These are phyloP conservation scores for Syncephalastrum contaminatum DNA, from an alignment of 371 early-diverging fungal genomes.

Conservation along the genomic window DNA sequence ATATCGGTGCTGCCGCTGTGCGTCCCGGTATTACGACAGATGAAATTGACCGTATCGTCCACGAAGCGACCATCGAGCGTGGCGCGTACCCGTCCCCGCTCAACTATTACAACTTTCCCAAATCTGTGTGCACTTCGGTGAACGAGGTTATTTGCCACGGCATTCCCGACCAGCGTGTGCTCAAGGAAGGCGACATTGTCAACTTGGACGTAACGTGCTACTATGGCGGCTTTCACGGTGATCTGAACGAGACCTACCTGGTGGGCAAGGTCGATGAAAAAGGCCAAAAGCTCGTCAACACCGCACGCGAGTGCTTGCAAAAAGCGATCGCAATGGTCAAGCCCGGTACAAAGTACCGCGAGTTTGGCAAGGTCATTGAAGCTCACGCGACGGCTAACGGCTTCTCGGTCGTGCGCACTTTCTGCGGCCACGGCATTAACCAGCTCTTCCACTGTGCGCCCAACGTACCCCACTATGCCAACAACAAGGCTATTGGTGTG, in stretches of 20 bases:
- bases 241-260: constrained; percentile 83
- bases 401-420: constrained; percentile 90
- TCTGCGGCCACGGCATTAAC: constrained; percentile 93
- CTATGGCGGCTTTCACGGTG: constrained; percentile 90
- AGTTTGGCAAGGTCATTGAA: constrained; percentile 89
- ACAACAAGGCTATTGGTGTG: constrained; percentile 92
- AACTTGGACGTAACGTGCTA: constrained; percentile 91
- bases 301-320: constrained; percentile 81
- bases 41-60: constrained; percentile 86
- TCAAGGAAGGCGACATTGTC: constrained; percentile 90
- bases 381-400: constrained; percentile 79
- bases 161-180: constrained; percentile 85
- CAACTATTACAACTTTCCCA: constrained; percentile 92
- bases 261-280: constrained; percentile 84
- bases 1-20: constrained; percentile 77
- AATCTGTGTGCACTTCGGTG: constrained; percentile 89
- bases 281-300: constrained; percentile 72
- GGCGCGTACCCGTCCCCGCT: constrained; percentile 94
- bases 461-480: constrained; percentile 90
- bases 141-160: constrained; percentile 82
- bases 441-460: constrained; percentile 87
- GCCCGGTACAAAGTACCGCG: constrained; percentile 90
- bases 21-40: constrained; percentile 90
- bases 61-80: constrained; percentile 84
- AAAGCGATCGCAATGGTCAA: constrained; percentile 85